Percentiles rank a stretch among this genome's conserved stretches.
These are phyloP conservation scores for Triglochin maritima DNA, from an alignment of 106 monocot genomes.

Conservation along the genomic window DNA sequence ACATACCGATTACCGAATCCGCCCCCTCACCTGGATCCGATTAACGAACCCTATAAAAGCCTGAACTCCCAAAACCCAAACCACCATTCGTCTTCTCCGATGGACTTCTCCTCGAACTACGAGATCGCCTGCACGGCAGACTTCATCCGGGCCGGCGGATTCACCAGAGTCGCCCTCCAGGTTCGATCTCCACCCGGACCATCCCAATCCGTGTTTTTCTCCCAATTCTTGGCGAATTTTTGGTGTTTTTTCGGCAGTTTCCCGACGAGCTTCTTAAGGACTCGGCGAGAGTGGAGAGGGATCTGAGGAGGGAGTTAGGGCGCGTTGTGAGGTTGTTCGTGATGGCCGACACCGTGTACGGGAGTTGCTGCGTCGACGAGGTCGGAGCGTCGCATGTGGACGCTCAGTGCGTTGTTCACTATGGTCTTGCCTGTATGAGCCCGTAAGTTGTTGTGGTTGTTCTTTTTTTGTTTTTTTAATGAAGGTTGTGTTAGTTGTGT, in stretches of 20 bases:
- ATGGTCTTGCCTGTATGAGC: slow-evolving; percentile 95
- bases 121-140: slow-evolving; percentile 49
- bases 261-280: slow-evolving; percentile 83
- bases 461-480: slow-evolving; percentile 1
- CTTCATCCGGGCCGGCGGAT: slow-evolving; percentile 46
- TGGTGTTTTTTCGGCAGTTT: slow-evolving; percentile 36
- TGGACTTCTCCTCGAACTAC: slow-evolving; percentile 60
- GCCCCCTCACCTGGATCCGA: too few species aligned
- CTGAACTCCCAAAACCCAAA: too few species aligned
- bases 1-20: too few species aligned
- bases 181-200: slow-evolving; percentile 10
- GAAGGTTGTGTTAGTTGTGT: background rate
- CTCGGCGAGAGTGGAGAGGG: slow-evolving; percentile 46
- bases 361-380: slow-evolving; percentile 97
- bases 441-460: slow-evolving; percentile 30
- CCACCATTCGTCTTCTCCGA: slow-evolving; percentile 6
- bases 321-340: slow-evolving; percentile 54
- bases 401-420: slow-evolving; percentile 87
- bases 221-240: background rate
- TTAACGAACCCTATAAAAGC: too few species aligned
- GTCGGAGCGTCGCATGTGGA: slow-evolving; percentile 71
- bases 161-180: slow-evolving; percentile 61
- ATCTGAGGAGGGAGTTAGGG: slow-evolving; percentile 52
- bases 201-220: background rate
- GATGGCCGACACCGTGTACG: slow-evolving; percentile 92